Conservation (phyloP, 805 yeast species). For the Candida nemodendra region DNA sequence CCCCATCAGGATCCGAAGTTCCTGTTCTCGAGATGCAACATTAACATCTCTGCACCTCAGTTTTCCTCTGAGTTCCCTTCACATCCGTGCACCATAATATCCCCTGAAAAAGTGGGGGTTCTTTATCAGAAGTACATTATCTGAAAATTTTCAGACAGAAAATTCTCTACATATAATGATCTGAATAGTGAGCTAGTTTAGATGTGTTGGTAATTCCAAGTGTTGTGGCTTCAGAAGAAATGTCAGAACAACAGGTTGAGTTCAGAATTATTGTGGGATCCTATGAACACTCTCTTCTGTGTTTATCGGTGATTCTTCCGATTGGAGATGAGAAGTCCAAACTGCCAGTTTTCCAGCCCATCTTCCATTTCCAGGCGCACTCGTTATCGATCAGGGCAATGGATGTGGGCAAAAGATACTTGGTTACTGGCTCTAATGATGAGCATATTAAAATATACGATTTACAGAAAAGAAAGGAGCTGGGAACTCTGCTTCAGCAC, state of each 20-base stretch:
- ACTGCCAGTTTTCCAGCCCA: slow-evolving; percentile 78
- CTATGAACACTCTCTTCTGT: slow-evolving; percentile 87
- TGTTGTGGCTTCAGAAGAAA: too few relatives aligned
- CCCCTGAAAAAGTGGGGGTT: too few relatives aligned
- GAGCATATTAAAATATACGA: slow-evolving; percentile 95
- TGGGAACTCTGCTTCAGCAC: slow-evolving; percentile 87
- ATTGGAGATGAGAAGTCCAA: slow-evolving; percentile 27
- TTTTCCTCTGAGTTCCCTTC: too few relatives aligned
- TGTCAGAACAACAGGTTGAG: slow-evolving; percentile 27
- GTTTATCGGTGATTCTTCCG: slow-evolving; percentile 72
- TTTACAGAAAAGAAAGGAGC: slow-evolving; percentile 86
- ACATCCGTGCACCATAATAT: too few relatives aligned
- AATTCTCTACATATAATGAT: too few relatives aligned
- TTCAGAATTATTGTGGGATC: slow-evolving; percentile 92
- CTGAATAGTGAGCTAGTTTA: too few relatives aligned
- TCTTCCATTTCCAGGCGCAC: slow-evolving; percentile 96
- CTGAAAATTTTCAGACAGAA: too few relatives aligned
- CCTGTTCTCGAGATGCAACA: too few relatives aligned
- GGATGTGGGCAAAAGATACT: slow-evolving; percentile 77
- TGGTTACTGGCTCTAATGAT: slow-evolving; percentile 93
- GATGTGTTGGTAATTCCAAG: too few relatives aligned
- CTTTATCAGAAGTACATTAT: too few relatives aligned
- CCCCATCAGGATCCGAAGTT: too few relatives aligned
- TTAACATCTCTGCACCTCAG: too few relatives aligned
- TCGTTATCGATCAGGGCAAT: slow-evolving; percentile 81